Evolutionary conservation across 1,139 yeast genomes (phyloP), one percentile per base, ranked within the genome.

Genomic region (Suhomyces terraborum): DNA sequence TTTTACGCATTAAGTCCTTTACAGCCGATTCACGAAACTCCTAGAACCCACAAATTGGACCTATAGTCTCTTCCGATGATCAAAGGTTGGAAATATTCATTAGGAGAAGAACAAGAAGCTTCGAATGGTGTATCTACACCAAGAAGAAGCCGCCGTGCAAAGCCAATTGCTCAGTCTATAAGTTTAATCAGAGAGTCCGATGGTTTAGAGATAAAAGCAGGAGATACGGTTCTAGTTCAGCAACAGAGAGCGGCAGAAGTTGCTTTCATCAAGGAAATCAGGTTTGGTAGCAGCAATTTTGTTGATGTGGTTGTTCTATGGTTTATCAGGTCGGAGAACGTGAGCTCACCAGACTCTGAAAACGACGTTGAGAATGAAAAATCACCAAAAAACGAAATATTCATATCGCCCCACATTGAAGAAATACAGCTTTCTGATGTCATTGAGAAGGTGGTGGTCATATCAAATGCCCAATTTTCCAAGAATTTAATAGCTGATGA

Each of bases 221-320:
- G 81, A 1, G 77, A 71, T 45, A 54, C 66, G 18, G 46, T 75
- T 0, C 46, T 67, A 4, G 61, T 69, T 1, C 52, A 55, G 27
- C 52, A 55, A 26, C 32, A 35, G 17, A 24, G 23, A 9, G 20
- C 40, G 49, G 43, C 40, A 40, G 67, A 61, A 24, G 43, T 68
- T n/a, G 77, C 66, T 1, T 48, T 75, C 12, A 61, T 77, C 20
- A 63, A 64, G 32, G 77, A 73, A 18, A 68, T 77, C 19, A 42
- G 51, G 26, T 66, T 70, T 45, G 80, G 77, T 0, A 62, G 61
- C 19, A 64, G 63, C 28, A 56, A 55, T 24, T 71, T 62, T 43
- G 47, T 75, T 4, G 77, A 70, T 19, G 44, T 77, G 3, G 49
- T 54, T 21, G 75, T 66, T 9, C 38, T 64, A 14, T 68, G 74